Conservation (phyloP, 2,329 filamentous ascomycete species). For the Epichloe brachyelytri region DNA sequence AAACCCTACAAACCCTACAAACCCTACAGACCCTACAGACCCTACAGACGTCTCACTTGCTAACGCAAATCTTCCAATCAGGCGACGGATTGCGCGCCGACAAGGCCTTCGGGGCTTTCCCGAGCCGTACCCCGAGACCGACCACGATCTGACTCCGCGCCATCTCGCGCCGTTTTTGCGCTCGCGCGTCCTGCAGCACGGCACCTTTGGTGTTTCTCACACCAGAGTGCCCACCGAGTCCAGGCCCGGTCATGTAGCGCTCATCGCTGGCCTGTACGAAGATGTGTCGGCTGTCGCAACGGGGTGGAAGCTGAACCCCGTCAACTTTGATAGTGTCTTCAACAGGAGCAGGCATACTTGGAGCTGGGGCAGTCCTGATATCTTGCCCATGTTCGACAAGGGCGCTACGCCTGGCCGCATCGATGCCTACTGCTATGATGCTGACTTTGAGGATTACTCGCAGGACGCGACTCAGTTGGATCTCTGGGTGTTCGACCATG, state of each 20-base stretch:
- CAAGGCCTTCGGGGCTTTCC: conserved; percentile 91
- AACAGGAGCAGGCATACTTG: conserved; percentile 93
- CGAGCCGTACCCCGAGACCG: conserved; percentile 62
- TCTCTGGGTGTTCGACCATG: conserved; percentile 89
- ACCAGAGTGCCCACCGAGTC: conserved; percentile 96
- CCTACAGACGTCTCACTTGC: too few species aligned
- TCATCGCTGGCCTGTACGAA: conserved; percentile 94
- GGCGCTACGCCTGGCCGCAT: conserved; percentile 82
- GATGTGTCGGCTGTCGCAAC: conserved; percentile 96
- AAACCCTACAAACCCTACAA: not conserved
- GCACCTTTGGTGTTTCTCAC: conserved; percentile 94
- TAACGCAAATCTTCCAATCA: conserved; percentile 15
- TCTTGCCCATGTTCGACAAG: conserved; percentile 90
- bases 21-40: too few species aligned
- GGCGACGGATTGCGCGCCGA: conserved; percentile 91
- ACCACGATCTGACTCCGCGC: conserved; percentile 55
- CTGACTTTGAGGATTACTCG: conserved; percentile 84
- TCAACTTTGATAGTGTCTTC: conserved; percentile 98
- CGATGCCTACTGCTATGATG: conserved; percentile 71
- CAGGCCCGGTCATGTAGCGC: conserved; percentile 85
- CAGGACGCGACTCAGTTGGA: conserved; percentile 71
- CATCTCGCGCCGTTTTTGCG: conserved; percentile 85
- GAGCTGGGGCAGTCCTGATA: conserved; percentile 98
- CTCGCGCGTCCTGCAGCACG: conserved; percentile 74
- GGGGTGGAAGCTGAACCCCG: conserved; percentile 96